These are phyloP conservation scores for Telfairia occidentalis DNA, from an alignment of 331 rosid species.

Conservation along the genomic window DNA sequence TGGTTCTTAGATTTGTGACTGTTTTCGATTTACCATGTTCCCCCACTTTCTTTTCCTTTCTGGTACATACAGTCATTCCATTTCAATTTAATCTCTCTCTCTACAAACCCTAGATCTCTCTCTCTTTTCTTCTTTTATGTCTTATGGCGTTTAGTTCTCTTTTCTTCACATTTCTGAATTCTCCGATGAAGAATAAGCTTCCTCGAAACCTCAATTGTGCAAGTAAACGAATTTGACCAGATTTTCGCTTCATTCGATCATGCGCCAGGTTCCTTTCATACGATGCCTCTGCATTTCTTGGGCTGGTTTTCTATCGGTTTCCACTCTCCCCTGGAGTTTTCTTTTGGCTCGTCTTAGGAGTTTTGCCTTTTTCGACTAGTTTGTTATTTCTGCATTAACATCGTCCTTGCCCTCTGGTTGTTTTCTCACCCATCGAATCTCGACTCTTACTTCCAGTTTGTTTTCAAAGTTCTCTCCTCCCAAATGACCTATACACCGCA, in stretches of 20 bases:
- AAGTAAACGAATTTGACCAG: neutral
- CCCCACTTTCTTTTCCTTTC: neutral
- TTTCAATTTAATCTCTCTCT: neutral
- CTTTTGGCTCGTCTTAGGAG: neutral
- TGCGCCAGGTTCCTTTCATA: neutral
- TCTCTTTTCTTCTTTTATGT: neutral
- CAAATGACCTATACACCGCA: constrained; percentile 64
- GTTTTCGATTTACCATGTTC: neutral
- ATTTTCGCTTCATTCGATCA: neutral
- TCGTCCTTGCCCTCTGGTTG: neutral
- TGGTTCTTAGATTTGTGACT: neutral
- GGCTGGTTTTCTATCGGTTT: neutral
- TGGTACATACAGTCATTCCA: neutral
- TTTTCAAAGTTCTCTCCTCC: neutral
- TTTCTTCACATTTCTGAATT: neutral
- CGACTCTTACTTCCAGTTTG: constrained; percentile 16
- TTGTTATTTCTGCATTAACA: neutral
- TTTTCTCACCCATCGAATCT: constrained; percentile 2
- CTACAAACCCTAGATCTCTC: constrained; percentile 7
- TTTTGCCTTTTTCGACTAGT: neutral
- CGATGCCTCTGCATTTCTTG: neutral
- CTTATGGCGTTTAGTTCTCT: neutral
- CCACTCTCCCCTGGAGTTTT: neutral
- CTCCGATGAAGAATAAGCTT: neutral
- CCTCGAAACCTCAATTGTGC: neutral